These are phyloP conservation scores for Aspergillus ochraceoroseus DNA, from an alignment of 2,329 filamentous ascomycete species.

Conservation along the genomic window DNA sequence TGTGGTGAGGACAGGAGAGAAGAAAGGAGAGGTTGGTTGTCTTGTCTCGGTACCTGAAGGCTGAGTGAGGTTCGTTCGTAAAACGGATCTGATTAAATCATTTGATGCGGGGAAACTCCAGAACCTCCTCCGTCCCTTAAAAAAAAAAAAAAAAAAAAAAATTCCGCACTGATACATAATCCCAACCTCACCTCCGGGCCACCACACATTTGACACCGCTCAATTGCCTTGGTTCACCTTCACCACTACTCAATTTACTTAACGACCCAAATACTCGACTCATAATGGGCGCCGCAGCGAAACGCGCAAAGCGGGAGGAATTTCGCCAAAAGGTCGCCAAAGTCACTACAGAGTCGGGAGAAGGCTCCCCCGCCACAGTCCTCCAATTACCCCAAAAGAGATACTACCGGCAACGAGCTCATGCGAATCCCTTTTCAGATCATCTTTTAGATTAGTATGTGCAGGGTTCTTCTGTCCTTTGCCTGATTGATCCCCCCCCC, in stretches of 20 bases:
- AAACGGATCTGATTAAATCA: not conserved
- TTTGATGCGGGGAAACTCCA: conserved; percentile 8
- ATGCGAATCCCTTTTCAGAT: conserved; percentile 97
- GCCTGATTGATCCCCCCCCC: not conserved
- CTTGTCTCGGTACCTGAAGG: too few species aligned
- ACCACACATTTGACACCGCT: too few species aligned
- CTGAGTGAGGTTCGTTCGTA: not conserved
- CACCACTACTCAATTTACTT: not conserved
- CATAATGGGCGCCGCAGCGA: conserved; percentile 14
- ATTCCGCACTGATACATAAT: conserved; percentile 1
- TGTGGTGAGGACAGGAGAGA: too few species aligned
- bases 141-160: conserved; percentile 5
- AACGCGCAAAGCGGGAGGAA: conserved; percentile 56
- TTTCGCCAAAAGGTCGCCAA: conserved; percentile 53
- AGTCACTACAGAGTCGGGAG: conserved; percentile 21
- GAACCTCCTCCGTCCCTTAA: conserved; percentile 1
- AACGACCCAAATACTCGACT: not conserved
- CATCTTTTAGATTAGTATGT: conserved; percentile 82
- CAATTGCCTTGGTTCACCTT: too few species aligned
- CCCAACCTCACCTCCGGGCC: not conserved
- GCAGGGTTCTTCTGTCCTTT: not conserved
- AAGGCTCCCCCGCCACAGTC: conserved; percentile 37
- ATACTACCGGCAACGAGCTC: conserved; percentile 92
- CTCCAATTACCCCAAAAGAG: conserved; percentile 77
- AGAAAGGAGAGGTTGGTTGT: not conserved